Conservation (phyloP, 768 basidiomycete species). For the Kwoniella bestiolae region DNA sequence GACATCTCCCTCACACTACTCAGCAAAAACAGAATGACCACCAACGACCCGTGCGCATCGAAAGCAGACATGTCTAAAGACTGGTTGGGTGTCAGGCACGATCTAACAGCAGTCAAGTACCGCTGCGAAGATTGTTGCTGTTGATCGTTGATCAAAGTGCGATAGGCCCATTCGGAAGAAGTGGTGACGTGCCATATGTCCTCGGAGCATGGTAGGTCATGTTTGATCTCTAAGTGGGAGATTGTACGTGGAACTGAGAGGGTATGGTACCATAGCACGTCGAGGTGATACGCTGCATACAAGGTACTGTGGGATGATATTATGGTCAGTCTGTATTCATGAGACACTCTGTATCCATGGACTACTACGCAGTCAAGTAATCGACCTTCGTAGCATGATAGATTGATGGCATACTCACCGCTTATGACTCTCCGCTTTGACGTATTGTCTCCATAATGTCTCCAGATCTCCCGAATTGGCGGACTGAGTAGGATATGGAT, state of each 20-base stretch:
- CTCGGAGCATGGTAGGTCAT: slow-evolving; percentile 37
- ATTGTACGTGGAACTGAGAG: slow-evolving; percentile 39
- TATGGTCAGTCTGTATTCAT: background rate
- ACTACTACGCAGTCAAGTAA: no score
- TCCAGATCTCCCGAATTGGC: slow-evolving; percentile 26
- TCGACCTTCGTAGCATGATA: no score
- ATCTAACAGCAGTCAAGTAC: slow-evolving; percentile 31
- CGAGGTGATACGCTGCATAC: slow-evolving; percentile 34
- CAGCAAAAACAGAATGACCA: slow-evolving; percentile 36
- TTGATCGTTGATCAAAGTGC: slow-evolving; percentile 10
- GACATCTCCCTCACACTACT: slow-evolving; percentile 44
- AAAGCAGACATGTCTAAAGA: background rate
- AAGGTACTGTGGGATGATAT: slow-evolving; percentile 29
- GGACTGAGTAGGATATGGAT: slow-evolving; percentile 34
- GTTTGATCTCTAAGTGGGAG: slow-evolving; percentile 51
- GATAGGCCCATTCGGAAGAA: slow-evolving; percentile 36
- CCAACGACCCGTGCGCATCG: slow-evolving; percentile 17
- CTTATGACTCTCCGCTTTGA: slow-evolving; percentile 61
- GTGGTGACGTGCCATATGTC: slow-evolving; percentile 23
- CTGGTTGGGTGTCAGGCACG: slow-evolving; percentile 7
- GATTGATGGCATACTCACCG: slow-evolving; percentile 63
- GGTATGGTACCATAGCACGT: slow-evolving; percentile 40
- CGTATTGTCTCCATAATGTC: slow-evolving; percentile 34
- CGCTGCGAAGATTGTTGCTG: slow-evolving; percentile 10
- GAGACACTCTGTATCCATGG: background rate